phyloP scores from a whole-genome alignment of 2,329 filamentous ascomycete species.

The Cytospora piceae region DNA sequence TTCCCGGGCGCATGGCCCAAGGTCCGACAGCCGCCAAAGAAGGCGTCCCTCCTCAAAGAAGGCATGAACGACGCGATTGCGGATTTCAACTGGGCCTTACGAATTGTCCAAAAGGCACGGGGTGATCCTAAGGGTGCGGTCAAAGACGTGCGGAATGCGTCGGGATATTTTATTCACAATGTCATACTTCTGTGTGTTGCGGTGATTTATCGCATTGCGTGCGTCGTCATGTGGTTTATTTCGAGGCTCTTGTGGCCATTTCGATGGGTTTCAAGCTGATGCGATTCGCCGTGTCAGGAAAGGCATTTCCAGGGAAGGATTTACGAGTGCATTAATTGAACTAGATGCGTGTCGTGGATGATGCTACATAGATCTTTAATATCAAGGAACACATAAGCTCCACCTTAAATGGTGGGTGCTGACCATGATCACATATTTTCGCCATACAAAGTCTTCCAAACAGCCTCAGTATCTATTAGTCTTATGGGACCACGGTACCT shows the following conservation, averaged over 20 bases:
- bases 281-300: not conserved
- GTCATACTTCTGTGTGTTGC: conserved; percentile 16
- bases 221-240: conserved; percentile 17
- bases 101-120: conserved; percentile 15
- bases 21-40: conserved; percentile 36
- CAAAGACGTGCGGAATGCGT: conserved; percentile 16
- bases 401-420: no score
- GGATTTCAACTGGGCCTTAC: conserved; percentile 30
- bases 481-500: no score
- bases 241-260: conserved; percentile 17
- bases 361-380: not conserved
- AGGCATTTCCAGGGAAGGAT: not conserved
- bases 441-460: no score
- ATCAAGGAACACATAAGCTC: no score
- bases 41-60: conserved; percentile 35
- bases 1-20: conserved; percentile 38
- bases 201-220: conserved; percentile 14
- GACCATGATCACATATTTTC: no score
- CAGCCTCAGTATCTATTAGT: no score
- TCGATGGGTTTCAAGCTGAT: not conserved
- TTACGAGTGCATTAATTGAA: not conserved
- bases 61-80: conserved; percentile 30
- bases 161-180: conserved; percentile 20
- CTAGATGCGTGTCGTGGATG: not conserved
- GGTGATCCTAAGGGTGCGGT: conserved; percentile 18